A percentile compares a stretch with the other conserved stretches of the same genome.
Conservation (phyloP, 2,329 filamentous ascomycete genomes). For the Fusarium torreyae region DNA sequence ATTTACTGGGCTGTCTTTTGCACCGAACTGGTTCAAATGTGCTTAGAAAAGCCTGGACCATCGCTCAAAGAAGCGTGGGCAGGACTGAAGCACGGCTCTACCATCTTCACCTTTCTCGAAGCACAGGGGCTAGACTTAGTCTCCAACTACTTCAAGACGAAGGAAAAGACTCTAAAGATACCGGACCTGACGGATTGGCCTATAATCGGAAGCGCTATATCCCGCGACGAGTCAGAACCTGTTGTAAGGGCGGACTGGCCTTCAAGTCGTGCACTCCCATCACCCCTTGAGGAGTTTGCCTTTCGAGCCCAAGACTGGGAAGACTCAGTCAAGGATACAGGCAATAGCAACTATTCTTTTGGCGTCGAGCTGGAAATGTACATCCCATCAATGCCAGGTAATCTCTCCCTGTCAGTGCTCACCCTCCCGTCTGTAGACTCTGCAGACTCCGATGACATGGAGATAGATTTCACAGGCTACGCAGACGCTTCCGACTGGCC, state of each 20-base stretch:
- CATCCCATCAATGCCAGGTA: conserved; percentile 3
- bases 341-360: conserved; percentile 31
- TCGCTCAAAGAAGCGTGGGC: background rate
- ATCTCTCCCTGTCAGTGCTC: background rate
- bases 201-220: background rate
- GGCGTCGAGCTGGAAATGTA: conserved; percentile 44
- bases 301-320: background rate
- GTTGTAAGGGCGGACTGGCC: background rate
- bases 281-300: background rate
- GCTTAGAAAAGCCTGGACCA: background rate
- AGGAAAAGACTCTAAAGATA: background rate
- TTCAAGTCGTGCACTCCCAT: background rate
- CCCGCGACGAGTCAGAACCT: conserved; percentile 7
- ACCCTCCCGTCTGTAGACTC: background rate
- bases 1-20: conserved; percentile 33
- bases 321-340: background rate
- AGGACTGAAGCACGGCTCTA: conserved; percentile 3
- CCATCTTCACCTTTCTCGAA: conserved; percentile 9
- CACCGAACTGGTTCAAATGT: conserved; percentile 2
- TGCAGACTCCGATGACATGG: background rate
- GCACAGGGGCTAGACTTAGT: background rate
- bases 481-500: background rate
- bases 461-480: no score
- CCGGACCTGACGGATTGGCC: conserved; percentile 28
- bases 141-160: conserved; percentile 6